phyloP scores from a whole-genome alignment of 805 yeast genomes.

The Wickerhamiella shivajii region DNA sequence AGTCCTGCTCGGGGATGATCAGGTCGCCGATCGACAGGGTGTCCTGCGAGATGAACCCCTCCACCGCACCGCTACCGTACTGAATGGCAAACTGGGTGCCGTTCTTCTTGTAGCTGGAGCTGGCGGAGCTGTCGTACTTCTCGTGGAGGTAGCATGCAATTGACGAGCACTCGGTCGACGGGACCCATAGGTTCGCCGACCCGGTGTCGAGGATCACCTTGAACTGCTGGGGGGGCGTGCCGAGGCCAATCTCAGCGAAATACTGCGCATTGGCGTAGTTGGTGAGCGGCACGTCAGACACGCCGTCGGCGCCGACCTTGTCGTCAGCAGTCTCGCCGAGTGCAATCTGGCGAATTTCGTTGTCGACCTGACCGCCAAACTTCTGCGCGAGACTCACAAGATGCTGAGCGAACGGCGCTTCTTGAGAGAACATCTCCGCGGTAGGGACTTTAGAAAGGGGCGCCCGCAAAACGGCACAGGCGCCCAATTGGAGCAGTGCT shows the following conservation, averaged over 20 bases:
- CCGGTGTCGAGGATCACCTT: slow-evolving; percentile 96
- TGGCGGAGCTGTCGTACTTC: slow-evolving; percentile 72
- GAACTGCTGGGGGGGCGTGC: slow-evolving; percentile 87
- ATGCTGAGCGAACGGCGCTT: slow-evolving; percentile 15
- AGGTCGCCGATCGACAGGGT: slow-evolving; percentile 69
- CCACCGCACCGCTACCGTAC: slow-evolving; percentile 87
- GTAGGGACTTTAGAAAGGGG: slow-evolving; percentile 14
- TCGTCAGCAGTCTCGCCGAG: slow-evolving; percentile 2
- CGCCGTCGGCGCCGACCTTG: slow-evolving; percentile 21
- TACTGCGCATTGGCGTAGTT: slow-evolving; percentile 95
- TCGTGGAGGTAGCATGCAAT: slow-evolving; percentile 90
- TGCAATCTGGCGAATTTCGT: slow-evolving; percentile 9
- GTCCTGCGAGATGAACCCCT: slow-evolving; percentile 87
- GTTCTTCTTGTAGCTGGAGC: slow-evolving; percentile 74
- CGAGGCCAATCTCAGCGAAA: slow-evolving; percentile 77
- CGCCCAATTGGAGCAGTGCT: slow-evolving; percentile 14
- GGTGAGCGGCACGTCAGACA: slow-evolving; percentile 58
- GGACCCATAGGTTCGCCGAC: slow-evolving; percentile 94
- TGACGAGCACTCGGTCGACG: slow-evolving; percentile 74
- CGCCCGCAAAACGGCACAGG: slow-evolving; percentile 16
- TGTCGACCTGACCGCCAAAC: slow-evolving; percentile 13
- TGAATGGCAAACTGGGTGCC: slow-evolving; percentile 75
- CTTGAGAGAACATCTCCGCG: slow-evolving; percentile 13
- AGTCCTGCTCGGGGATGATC: slow-evolving; percentile 74
- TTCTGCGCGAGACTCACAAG: slow-evolving; percentile 16